phyloP scores from a whole-genome alignment of 2,329 filamentous ascomycete species.

The Xylariaceae sp. region DNA sequence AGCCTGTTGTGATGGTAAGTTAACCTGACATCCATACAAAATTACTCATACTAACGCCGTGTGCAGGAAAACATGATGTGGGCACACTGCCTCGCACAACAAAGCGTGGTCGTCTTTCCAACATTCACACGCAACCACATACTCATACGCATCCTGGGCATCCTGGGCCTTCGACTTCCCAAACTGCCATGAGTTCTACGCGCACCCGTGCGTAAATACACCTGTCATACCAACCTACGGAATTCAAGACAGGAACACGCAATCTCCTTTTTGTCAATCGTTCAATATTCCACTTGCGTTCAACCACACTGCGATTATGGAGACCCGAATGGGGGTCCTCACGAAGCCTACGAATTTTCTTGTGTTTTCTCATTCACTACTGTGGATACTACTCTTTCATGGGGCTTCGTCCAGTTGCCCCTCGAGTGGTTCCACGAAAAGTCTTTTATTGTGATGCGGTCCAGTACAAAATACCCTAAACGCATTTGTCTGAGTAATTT shows the following conservation, averaged over 20 bases:
- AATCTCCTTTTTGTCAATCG: constrained; percentile 30
- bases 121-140: constrained; percentile 40
- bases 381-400: not conserved
- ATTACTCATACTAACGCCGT: not conserved
- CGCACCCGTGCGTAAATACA: constrained; percentile 45
- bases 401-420: not conserved
- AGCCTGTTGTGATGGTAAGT: constrained; percentile 95
- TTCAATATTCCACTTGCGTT: constrained; percentile 17
- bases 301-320: constrained; percentile 12
- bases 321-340: constrained; percentile 21
- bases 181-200: constrained; percentile 32
- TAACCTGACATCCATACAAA: not conserved
- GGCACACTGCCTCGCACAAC: constrained; percentile 60
- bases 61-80: constrained; percentile 77
- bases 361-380: constrained; percentile 1
- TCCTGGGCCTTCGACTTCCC: constrained; percentile 45
- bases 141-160: constrained; percentile 39
- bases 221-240: constrained; percentile 7
- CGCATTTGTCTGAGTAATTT: constrained; percentile 6
- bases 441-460: not conserved
- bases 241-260: not conserved
- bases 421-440: constrained; percentile 18
- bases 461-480: constrained; percentile 3
- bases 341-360: constrained; percentile 28
- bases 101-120: constrained; percentile 53